Percentiles rank a stretch among this genome's conserved stretches.
Conservation (phyloP, 2,329 filamentous ascomycete genomes). For the Curvularia eragrostidis region DNA sequence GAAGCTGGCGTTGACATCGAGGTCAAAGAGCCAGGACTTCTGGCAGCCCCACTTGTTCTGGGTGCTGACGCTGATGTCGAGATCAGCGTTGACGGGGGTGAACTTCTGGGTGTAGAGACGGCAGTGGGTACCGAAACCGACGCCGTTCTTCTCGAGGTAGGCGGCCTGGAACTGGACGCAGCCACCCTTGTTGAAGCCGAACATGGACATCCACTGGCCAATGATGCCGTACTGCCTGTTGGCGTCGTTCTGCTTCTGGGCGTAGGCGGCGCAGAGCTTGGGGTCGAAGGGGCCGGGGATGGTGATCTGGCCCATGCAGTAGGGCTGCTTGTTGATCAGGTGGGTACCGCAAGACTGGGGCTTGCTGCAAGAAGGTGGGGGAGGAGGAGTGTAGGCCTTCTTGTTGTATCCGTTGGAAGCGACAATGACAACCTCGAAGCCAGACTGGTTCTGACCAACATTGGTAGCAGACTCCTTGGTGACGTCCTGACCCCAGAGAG, state of each 20-base stretch:
- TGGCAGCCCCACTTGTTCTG: constrained; percentile 28
- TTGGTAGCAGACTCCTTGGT: constrained; percentile 30
- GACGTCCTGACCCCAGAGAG: constrained; percentile 33
- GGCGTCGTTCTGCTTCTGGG: constrained; percentile 32
- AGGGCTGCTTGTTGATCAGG: constrained; percentile 33
- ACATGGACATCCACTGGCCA: constrained; percentile 19
- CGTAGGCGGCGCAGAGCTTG: constrained; percentile 33
- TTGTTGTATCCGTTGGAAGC: constrained; percentile 46
- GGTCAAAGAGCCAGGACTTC: constrained; percentile 34
- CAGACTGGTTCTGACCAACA: constrained; percentile 24
- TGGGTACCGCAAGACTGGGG: constrained; percentile 31
- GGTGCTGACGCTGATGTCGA: constrained; percentile 27
- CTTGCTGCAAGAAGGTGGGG: constrained; percentile 30
- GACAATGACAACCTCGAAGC: constrained; percentile 42
- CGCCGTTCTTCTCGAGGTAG: constrained; percentile 32
- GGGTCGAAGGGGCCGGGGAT: constrained; percentile 38
- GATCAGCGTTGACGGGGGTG: constrained; percentile 22
- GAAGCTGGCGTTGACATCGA: constrained; percentile 33
- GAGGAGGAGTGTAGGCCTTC: constrained; percentile 24
- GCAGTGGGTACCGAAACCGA: constrained; percentile 36
- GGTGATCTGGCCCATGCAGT: constrained; percentile 36
- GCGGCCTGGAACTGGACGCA: constrained; percentile 37
- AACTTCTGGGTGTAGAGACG: constrained; percentile 38
- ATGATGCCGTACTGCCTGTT: constrained; percentile 28
- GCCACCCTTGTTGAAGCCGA: constrained; percentile 30